Evolutionary conservation across 331 rosid genomes (phyloP).

Genomic region (Spiraea crenata): DNA sequence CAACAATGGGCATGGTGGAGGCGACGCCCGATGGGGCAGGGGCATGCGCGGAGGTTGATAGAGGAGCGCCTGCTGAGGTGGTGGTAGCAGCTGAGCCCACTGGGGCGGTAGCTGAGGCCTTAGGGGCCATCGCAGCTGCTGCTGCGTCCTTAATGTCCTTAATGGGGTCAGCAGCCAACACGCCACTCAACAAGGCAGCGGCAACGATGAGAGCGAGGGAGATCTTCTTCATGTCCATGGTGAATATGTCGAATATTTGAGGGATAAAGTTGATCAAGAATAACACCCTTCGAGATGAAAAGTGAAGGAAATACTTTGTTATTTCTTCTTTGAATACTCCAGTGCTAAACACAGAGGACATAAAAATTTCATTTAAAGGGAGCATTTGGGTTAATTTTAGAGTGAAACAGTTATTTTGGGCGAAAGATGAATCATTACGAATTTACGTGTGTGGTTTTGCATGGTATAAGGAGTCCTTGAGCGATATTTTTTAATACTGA

Average conservation of each 20-base stretch:
- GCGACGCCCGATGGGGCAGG: slow-evolving; percentile 26
- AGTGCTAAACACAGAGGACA: not conserved
- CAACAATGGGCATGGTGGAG: slow-evolving; percentile 32
- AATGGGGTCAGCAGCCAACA: slow-evolving; percentile 18
- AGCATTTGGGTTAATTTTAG: not conserved
- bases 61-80: not conserved
- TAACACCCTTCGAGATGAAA: slow-evolving; percentile 3
- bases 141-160: not conserved
- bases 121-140: not conserved
- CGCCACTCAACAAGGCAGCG: slow-evolving; percentile 39
- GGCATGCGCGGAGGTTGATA: slow-evolving; percentile 8
- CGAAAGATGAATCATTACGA: not conserved
- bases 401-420: not conserved
- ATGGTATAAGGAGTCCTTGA: not conserved
- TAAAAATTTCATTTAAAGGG: not conserved
- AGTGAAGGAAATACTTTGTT: slow-evolving; percentile 3
- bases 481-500: not conserved
- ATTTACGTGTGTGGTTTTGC: slow-evolving; percentile 3
- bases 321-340: not conserved
- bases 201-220: slow-evolving; percentile 32
- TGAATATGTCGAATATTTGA: not conserved
- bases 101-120: slow-evolving; percentile 6
- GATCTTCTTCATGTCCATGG: slow-evolving; percentile 53
- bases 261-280: not conserved
- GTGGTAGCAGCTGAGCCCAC: slow-evolving; percentile 5